phyloP scores from a whole-genome alignment of 2,329 filamentous ascomycete species.

The Aspergillus awamori region DNA sequence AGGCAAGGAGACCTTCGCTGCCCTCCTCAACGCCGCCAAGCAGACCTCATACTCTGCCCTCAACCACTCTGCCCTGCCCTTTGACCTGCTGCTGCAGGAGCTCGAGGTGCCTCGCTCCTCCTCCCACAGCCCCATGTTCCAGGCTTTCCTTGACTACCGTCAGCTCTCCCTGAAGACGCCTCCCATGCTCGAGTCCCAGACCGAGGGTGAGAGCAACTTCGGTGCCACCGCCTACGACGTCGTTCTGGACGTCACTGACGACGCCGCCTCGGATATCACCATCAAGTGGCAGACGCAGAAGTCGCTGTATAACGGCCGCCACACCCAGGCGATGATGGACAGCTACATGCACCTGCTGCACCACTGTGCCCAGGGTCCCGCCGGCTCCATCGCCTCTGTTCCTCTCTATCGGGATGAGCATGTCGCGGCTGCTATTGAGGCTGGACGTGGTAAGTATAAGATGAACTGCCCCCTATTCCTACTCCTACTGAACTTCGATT shows the following conservation, averaged over 20 bases:
- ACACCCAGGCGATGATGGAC: too few species aligned
- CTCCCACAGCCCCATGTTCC: conserved; percentile 52
- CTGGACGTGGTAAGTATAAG: neutral
- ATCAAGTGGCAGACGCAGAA: neutral
- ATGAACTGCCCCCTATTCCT: too few species aligned
- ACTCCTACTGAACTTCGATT: neutral
- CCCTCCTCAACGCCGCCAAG: conserved; percentile 11
- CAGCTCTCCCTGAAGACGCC: conserved; percentile 16
- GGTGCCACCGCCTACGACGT: conserved; percentile 37
- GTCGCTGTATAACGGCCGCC: too few species aligned
- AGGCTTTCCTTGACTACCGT: conserved; percentile 54
- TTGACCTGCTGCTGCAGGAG: conserved; percentile 52
- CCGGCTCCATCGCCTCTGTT: neutral
- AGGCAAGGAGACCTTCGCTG: neutral
- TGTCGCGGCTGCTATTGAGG: neutral
- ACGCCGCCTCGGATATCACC: conserved; percentile 11
- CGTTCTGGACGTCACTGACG: conserved; percentile 43
- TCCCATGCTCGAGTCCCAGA: conserved; percentile 30
- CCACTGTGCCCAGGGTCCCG: too few species aligned
- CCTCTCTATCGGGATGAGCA: neutral
- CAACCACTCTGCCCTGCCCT: conserved; percentile 50
- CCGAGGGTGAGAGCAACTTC: conserved; percentile 15
- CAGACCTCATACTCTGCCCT: conserved; percentile 42
- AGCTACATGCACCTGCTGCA: too few species aligned
- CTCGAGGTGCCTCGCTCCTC: conserved; percentile 46